These are phyloP conservation scores for Plantago major DNA, from an alignment of 257 asterid genomes.

Conservation along the genomic window DNA sequence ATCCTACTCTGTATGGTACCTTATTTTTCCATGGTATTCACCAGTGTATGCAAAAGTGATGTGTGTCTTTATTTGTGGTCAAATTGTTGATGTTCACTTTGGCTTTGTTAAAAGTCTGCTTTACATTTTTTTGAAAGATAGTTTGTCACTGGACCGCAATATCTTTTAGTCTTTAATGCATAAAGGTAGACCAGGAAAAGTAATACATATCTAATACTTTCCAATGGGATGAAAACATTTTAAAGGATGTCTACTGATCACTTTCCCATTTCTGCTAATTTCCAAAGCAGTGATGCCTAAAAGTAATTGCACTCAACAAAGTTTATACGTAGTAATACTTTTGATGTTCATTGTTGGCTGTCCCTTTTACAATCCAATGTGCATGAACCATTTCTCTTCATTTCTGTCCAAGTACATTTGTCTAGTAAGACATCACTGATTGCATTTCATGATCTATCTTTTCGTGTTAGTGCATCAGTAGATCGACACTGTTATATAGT, in stretches of 20 bases:
- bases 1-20: too few relatives aligned
- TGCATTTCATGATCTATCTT: not conserved
- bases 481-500: not conserved
- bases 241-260: not conserved
- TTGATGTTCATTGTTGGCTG: not conserved
- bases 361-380: slow-evolving; percentile 7
- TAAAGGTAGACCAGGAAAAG: slow-evolving; percentile 8
- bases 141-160: slow-evolving; percentile 22
- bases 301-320: slow-evolving; percentile 3
- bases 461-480: not conserved
- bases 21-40: not conserved
- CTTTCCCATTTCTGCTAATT: slow-evolving; percentile 1
- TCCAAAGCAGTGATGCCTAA: slow-evolving; percentile 6
- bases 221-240: not conserved
- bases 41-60: slow-evolving; percentile 10
- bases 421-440: not conserved
- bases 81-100: slow-evolving; percentile 9
- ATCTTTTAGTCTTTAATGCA: slow-evolving; percentile 13
- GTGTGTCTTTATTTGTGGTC: slow-evolving; percentile 18
- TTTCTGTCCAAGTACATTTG: not conserved
- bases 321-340: not conserved
- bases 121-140: slow-evolving; percentile 18
- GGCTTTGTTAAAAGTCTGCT: slow-evolving; percentile 30
- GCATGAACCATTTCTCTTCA: slow-evolving; percentile 12
- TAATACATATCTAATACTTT: not conserved